A percentile compares a stretch with the other conserved stretches of the same genome.
Conservation (phyloP, 2,329 filamentous ascomycete species). For the Penicillium sp. region DNA sequence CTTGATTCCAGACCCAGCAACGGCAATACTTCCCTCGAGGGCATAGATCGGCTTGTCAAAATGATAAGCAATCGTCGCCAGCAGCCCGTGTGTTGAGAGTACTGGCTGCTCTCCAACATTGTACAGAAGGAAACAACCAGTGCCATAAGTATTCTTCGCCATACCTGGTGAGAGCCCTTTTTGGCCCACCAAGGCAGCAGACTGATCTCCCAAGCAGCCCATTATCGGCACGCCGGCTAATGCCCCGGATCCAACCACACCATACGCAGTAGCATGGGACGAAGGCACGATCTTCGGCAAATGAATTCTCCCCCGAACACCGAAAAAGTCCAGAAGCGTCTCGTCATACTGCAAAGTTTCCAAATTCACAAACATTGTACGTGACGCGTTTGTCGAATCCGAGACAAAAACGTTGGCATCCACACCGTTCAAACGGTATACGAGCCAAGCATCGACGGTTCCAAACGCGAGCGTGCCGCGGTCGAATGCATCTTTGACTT, state of each 20-base stretch:
- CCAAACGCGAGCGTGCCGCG: conserved; percentile 76
- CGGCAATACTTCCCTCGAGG: conserved; percentile 80
- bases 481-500: conserved; percentile 72
- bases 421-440: conserved; percentile 74
- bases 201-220: conserved; percentile 83
- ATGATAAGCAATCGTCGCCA: conserved; percentile 84
- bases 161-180: conserved; percentile 78
- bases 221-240: conserved; percentile 71
- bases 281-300: conserved; percentile 81
- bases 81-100: conserved; percentile 76
- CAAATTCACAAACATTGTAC: conserved; percentile 93
- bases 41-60: conserved; percentile 76
- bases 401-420: conserved; percentile 73
- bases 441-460: conserved; percentile 84
- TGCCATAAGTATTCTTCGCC: conserved; percentile 90
- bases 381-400: conserved; percentile 81
- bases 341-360: conserved; percentile 77
- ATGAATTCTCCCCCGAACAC: conserved; percentile 69
- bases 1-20: conserved; percentile 77
- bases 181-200: conserved; percentile 80
- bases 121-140: conserved; percentile 84
- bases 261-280: conserved; percentile 71
- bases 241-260: conserved; percentile 62
- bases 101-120: conserved; percentile 84
- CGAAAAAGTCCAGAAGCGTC: conserved; percentile 74